These are phyloP conservation scores for Diaporthe sp. DNA, from an alignment of 2,329 filamentous ascomycete genomes.

Conservation along the genomic window DNA sequence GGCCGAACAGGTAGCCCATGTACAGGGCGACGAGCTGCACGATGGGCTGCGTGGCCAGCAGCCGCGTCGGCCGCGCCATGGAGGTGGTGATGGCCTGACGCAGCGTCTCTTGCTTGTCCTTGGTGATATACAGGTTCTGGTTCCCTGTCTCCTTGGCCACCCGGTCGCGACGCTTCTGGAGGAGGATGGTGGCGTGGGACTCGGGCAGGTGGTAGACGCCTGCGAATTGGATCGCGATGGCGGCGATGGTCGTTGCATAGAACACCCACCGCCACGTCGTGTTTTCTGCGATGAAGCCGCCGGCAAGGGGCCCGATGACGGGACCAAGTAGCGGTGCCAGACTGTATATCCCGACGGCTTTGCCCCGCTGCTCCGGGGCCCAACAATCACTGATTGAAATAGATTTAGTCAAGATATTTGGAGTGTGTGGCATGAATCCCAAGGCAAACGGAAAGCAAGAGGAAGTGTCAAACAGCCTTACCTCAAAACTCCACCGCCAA, in stretches of 20 bases:
- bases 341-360: conserved; percentile 73
- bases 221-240: conserved; percentile 70
- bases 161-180: conserved; percentile 67
- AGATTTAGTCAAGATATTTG: neutral
- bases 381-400: conserved; percentile 56
- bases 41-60: conserved; percentile 66
- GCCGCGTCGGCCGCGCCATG: conserved; percentile 46
- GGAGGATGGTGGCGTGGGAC: conserved; percentile 75
- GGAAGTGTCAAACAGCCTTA: neutral
- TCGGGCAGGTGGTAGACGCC: conserved; percentile 73
- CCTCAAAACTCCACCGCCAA: conserved; percentile 10
- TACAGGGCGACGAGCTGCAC: conserved; percentile 64
- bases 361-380: conserved; percentile 72
- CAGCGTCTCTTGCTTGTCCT: conserved; percentile 58
- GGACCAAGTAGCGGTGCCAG: conserved; percentile 75
- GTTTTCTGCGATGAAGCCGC: conserved; percentile 74
- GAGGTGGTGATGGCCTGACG: conserved; percentile 41
- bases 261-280: conserved; percentile 82
- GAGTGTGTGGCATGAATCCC: neutral
- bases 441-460: neutral
- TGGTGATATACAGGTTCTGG: conserved; percentile 59
- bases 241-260: conserved; percentile 73
- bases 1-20: conserved; percentile 62
- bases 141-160: conserved; percentile 71
- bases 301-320: conserved; percentile 74